These are phyloP conservation scores for Arabis alpina DNA, from an alignment of 345 rosid species.

Conservation along the genomic window DNA sequence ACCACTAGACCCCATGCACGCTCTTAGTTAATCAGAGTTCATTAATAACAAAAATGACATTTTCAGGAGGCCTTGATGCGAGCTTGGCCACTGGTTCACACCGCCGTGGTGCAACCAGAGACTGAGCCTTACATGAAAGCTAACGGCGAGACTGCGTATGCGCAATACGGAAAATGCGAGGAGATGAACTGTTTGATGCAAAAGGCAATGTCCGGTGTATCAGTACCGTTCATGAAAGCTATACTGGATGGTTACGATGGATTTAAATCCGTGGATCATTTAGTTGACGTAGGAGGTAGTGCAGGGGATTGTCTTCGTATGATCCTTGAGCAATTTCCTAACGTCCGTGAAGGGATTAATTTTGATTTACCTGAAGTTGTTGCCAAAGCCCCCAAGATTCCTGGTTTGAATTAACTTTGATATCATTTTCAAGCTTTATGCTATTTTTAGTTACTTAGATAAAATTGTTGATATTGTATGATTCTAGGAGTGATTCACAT, in stretches of 20 bases:
- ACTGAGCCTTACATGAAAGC: conserved; percentile 78
- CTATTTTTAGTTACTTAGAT: background rate
- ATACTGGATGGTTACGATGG: conserved; percentile 72
- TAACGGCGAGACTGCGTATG: conserved; percentile 70
- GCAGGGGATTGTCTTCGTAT: conserved; percentile 90
- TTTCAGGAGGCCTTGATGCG: conserved; percentile 68
- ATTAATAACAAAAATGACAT: background rate
- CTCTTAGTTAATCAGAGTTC: no score
- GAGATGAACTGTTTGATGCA: conserved; percentile 87
- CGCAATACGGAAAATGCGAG: conserved; percentile 71
- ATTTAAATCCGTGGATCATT: conserved; percentile 52
- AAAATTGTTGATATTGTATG: background rate
- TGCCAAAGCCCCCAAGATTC: conserved; percentile 70
- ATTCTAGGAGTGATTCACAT: conserved; percentile 60
- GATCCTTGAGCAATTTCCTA: conserved; percentile 62
- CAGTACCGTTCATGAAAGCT: conserved; percentile 85
- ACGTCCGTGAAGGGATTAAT: conserved; percentile 64
- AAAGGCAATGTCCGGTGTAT: conserved; percentile 90
- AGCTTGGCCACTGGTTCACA: conserved; percentile 83
- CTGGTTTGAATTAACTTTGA: conserved; percentile 48
- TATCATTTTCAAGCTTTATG: background rate
- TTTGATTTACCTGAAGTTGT: conserved; percentile 90
- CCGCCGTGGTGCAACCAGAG: conserved; percentile 69
- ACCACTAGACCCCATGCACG: no score
- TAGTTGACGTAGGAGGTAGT: conserved; percentile 96